Conservation (phyloP, 495 filamentous ascomycete genomes). For the Podospora bellae-mahoneyi region DNA sequence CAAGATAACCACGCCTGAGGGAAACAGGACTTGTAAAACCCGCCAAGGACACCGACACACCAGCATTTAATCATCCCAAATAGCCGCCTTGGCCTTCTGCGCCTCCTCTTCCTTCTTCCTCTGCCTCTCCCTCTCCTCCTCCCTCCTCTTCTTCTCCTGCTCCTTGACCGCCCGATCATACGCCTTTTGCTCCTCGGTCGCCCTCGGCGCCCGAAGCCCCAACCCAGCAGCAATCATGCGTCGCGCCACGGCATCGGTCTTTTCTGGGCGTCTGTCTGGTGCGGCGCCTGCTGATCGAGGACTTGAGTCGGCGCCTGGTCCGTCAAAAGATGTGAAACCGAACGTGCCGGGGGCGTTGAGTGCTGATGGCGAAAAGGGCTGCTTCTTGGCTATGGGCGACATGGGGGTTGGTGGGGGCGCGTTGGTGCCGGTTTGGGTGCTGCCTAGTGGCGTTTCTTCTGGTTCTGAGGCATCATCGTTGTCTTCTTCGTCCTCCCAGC, state of each 20-base stretch:
- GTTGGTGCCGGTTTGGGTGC: conserved; percentile 26
- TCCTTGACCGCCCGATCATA: conserved; percentile 83
- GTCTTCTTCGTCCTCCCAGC: conserved; percentile 73
- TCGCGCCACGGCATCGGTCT: conserved; percentile 85
- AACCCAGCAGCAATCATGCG: conserved; percentile 87
- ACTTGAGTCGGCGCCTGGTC: conserved; percentile 5
- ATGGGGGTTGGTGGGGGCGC: conserved; percentile 62
- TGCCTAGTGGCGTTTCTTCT: conserved; percentile 16
- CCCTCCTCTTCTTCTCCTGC: conserved; percentile 74
- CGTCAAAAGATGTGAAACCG: conserved; percentile 14
- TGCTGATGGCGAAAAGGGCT: conserved; percentile 31
- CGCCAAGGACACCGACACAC: too few relatives aligned
- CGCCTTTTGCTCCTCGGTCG: conserved; percentile 81
- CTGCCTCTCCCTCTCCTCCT: conserved; percentile 66
- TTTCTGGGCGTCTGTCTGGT: conserved; percentile 63
- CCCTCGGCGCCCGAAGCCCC: conserved; percentile 73
- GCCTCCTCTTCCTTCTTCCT: conserved; percentile 62
- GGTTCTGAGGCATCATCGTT: conserved; percentile 43
- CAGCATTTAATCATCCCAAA: conserved; percentile 72
- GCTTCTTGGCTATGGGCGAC: conserved; percentile 46
- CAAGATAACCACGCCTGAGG: neutral
- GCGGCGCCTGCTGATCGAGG: conserved; percentile 5
- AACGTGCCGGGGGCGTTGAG: conserved; percentile 18
- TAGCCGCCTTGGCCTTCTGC: conserved; percentile 65
- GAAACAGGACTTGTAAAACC: neutral